Evolutionary conservation across 805 yeast genomes (phyloP).

Genomic region (Torulaspora microellipsoides): DNA sequence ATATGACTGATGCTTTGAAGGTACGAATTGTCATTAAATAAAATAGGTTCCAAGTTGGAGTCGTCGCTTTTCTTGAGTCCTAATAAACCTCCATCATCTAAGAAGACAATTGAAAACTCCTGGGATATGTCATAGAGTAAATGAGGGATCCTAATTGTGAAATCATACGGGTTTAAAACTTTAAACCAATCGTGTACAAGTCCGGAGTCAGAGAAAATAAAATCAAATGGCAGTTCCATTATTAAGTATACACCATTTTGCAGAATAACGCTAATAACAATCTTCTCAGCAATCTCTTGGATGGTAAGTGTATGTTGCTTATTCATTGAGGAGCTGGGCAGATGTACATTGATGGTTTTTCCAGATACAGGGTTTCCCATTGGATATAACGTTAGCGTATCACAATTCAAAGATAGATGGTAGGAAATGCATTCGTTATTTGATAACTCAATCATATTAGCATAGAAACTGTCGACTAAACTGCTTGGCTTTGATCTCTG

Average conservation of each 20-base stretch:
- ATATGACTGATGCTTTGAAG: slow-evolving; percentile 34
- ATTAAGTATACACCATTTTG: slow-evolving; percentile 24
- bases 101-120: slow-evolving; percentile 48
- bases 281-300: slow-evolving; percentile 6
- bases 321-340: slow-evolving; percentile 26
- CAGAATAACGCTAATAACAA: slow-evolving; percentile 25
- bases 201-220: slow-evolving; percentile 13
- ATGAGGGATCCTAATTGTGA: slow-evolving; percentile 54
- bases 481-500: neutral
- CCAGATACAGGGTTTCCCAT: slow-evolving; percentile 17
- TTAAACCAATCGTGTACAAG: slow-evolving; percentile 51
- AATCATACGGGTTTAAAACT: slow-evolving; percentile 63
- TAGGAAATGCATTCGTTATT: slow-evolving; percentile 25
- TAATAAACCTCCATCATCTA: slow-evolving; percentile 75
- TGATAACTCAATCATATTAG: slow-evolving; percentile 18
- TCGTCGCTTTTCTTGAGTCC: slow-evolving; percentile 38
- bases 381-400: slow-evolving; percentile 23
- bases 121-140: slow-evolving; percentile 45
- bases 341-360: slow-evolving; percentile 23
- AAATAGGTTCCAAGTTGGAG: slow-evolving; percentile 37
- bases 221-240: slow-evolving; percentile 24
- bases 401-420: slow-evolving; percentile 22
- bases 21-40: slow-evolving; percentile 55
- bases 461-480: slow-evolving; percentile 17
- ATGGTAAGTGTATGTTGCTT: slow-evolving; percentile 23